Base-by-base conservation (phyloP, 2,329 filamentous ascomycete species). In the Ceratocystis smalleyi region DNA sequence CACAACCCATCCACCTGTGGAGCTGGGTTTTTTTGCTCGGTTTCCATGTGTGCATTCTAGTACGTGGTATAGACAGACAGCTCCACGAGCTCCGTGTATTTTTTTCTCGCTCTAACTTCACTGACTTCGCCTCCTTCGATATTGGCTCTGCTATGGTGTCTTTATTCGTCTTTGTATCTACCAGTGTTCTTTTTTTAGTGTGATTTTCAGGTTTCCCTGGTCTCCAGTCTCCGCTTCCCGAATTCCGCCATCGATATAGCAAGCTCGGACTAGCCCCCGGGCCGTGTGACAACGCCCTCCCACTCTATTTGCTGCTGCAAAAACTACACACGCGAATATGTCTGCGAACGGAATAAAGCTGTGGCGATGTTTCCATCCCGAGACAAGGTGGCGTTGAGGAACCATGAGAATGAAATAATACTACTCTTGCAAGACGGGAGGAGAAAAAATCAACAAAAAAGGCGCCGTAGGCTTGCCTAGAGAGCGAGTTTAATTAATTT, bases 201-300 rank as follows among this genome's bases (percentile, higher is more conserved):
- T 32, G 54, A 57, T 32, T 17, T 30, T 57, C 24, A 57, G 10
- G 19, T n/a, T 15, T 17, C 17, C 27, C 27, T 17, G 54, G 54
- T 35, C 15, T 57, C 54, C 54, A 27, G 54, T 35, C 54, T 57
- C 54, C 54, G 54, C 15, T 57, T 57, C 27, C 54, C 54, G 54
- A 57, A 30, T 35, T 57, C 54, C 30, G 54, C 19, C 30, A 30
- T 30, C 35, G 35, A 40, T 1, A 15, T 35, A 22, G 5, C 6
- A 32, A 57, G 54, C 24, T 57, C 54, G 54, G 54, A 57, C 54
- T 57, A 57, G 54, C 24, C 6, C 1, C 54, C 54, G 54, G 24
- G 27, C 54, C 54, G 27, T 57, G 54, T 57, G 54, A n/a, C 35
- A 15, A 5, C 30, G 5, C 15, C 17, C 7, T 22, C 47, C 3